phyloP scores from a whole-genome alignment of 2,329 filamentous ascomycete genomes.

The Penicillium sp. region DNA sequence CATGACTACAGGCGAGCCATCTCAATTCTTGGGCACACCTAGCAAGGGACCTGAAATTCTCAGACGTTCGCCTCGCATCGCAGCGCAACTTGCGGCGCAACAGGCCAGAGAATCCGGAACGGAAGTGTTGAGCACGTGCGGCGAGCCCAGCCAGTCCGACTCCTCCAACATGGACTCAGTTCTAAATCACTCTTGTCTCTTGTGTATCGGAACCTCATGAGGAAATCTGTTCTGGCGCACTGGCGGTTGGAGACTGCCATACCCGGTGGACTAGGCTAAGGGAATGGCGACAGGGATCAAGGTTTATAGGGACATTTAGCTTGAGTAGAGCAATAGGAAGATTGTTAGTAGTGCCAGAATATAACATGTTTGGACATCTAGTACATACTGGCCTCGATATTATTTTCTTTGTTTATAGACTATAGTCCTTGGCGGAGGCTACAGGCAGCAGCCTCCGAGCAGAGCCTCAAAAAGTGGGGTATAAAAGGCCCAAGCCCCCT shows the following conservation, averaged over 20 bases:
- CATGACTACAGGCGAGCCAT: not conserved
- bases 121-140: not conserved
- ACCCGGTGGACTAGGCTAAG: too few relatives aligned
- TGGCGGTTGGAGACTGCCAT: too few relatives aligned
- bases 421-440: not conserved
- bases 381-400: not conserved
- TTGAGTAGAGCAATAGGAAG: not conserved
- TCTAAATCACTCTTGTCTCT: not conserved
- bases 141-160: not conserved
- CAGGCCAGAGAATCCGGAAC: not conserved
- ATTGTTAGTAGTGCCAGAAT: too few relatives aligned
- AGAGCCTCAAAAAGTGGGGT: slow-evolving; percentile 1
- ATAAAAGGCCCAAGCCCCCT: not conserved
- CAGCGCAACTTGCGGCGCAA: not conserved
- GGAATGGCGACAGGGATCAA: too few relatives aligned
- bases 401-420: not conserved
- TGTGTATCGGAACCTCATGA: not conserved
- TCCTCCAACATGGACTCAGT: not conserved
- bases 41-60: not conserved
- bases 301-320: too few relatives aligned
- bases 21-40: not conserved
- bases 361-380: too few relatives aligned
- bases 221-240: too few relatives aligned
- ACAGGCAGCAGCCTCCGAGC: not conserved
- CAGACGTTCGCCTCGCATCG: not conserved